Conservation (phyloP, 441 rosid species). For the Pelargonium myrrhifolium region DNA sequence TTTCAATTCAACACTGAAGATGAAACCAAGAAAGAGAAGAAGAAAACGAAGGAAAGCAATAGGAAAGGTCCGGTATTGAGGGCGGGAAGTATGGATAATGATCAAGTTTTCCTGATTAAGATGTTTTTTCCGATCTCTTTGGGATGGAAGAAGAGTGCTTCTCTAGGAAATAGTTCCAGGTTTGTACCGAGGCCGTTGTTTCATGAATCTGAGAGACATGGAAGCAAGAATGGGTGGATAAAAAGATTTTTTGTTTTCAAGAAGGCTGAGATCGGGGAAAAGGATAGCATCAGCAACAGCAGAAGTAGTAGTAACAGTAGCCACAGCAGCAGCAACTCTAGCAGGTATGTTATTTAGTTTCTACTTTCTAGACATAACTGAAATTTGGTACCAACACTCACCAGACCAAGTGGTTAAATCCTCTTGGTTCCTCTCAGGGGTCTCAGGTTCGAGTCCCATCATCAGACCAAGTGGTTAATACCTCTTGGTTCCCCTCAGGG, state of each 20-base stretch:
- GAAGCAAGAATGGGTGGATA: slow-evolving; percentile 22
- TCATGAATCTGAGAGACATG: slow-evolving; percentile 16
- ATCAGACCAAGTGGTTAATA: too few relatives aligned
- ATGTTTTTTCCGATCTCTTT: slow-evolving; percentile 31
- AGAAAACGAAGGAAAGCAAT: slow-evolving; percentile 4
- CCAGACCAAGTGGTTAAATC: too few relatives aligned
- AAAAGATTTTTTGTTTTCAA: slow-evolving; percentile 13
- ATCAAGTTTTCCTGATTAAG: slow-evolving; percentile 38
- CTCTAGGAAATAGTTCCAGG: slow-evolving; percentile 16
- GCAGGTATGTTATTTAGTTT: slow-evolving; percentile 18
- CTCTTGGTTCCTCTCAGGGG: too few relatives aligned
- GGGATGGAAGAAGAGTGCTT: slow-evolving; percentile 24
- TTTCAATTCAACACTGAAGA: slow-evolving; percentile 7
- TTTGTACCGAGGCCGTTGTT: slow-evolving; percentile 18
- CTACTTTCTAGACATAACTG: not conserved
- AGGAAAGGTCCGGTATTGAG: slow-evolving; percentile 22
- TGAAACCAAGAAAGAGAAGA: slow-evolving; percentile 12
- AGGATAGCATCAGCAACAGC: slow-evolving; percentile 4
- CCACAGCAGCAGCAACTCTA: slow-evolving; percentile 10
- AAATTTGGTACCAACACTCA: too few relatives aligned
- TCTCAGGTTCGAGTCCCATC: too few relatives aligned
- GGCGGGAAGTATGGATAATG: slow-evolving; percentile 33
- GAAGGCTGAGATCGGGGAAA: slow-evolving; percentile 2
- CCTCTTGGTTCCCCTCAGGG: too few relatives aligned
- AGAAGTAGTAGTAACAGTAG: slow-evolving; percentile 14